Conservation (phyloP, 306 rosid species). For the Bauhinia variegata region DNA sequence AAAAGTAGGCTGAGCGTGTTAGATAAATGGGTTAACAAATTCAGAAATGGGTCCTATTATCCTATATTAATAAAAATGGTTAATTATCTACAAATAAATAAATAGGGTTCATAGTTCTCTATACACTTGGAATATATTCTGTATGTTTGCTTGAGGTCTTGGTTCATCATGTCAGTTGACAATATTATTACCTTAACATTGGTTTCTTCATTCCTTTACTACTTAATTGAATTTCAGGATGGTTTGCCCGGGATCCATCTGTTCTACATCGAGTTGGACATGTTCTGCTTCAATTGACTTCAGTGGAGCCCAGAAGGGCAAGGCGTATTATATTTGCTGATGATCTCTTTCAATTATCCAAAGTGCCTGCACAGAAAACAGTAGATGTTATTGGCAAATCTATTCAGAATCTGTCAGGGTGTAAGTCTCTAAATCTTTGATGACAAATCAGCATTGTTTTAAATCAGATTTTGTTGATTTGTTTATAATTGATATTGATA, state of each 20-base stretch:
- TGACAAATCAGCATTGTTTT: slow-evolving; percentile 2
- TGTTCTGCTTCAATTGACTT: slow-evolving; percentile 62
- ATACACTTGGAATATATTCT: no score
- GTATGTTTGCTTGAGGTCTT: background rate
- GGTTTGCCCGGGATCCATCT: slow-evolving; percentile 78
- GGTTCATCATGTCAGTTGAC: slow-evolving; percentile 11
- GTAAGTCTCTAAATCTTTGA: slow-evolving; percentile 57
- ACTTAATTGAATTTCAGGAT: slow-evolving; percentile 52
- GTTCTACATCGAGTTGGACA: slow-evolving; percentile 73
- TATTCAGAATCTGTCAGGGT: slow-evolving; percentile 67
- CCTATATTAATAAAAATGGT: background rate
- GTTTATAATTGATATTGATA: background rate
- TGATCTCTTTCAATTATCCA: slow-evolving; percentile 79
- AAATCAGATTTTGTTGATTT: background rate
- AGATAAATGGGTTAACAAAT: background rate
- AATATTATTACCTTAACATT: slow-evolving; percentile 17
- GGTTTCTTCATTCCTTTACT: slow-evolving; percentile 25
- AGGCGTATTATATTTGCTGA: slow-evolving; percentile 73
- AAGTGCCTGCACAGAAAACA: slow-evolving; percentile 64
- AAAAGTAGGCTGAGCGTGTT: no score
- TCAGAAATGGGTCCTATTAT: slow-evolving; percentile 8
- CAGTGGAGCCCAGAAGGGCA: slow-evolving; percentile 60
- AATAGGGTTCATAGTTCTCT: background rate
- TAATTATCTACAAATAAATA: no score
- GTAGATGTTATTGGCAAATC: slow-evolving; percentile 57